Evolutionary conservation across 2,329 filamentous ascomycete species (phyloP), one percentile per base, ranked within the genome.

Genomic region (Aspergillus pseudoviridinutans): DNA sequence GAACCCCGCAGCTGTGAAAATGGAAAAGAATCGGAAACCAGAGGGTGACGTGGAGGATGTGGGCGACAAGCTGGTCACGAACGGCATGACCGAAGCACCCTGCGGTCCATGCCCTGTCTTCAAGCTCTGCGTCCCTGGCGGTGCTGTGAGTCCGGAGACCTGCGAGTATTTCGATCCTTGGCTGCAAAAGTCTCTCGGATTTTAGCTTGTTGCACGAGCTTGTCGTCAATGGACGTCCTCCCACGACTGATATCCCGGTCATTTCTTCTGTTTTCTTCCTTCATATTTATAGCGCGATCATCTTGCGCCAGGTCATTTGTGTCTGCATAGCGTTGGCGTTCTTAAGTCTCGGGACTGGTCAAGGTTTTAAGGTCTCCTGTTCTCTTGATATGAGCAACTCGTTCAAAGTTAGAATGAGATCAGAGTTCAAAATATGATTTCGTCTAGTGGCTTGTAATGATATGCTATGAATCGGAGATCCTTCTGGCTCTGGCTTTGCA

Each of bases 61-160:
- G 71, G 57, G 76, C 66, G 74, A 78, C 42, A 77, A 75, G 4
- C 68, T 78, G 17, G 79, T 77, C n/a, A 74, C 81, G 64, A 96
- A 92, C 65, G 90, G 90, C 3, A 85, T 93, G 64, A 95, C 90
- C 1, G 92, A 97, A 73, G 87, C 89, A 2, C 94, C 94, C 1
- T 99, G 94, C 73, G 92, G 93, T 1, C 83, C 86, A 55, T 99
- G 94, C 74, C 94, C 94, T 0, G 93, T 97, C 2, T 96, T 96
- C 71, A 89, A 94, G 57, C 82, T 97, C 1, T 99, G 94, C 71
- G 89, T 91, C 63, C 91, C 96, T 59, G 92, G 91, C 6, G 93
- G 93, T 0, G 91, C 92, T 0, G 91, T 99, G 24, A 95, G 88
- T 67, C 91, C 93, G 0, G 88, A 86, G 63, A 96, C 89, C 52